phyloP scores from a whole-genome alignment of 805 yeast species.

The Torulaspora indica region DNA sequence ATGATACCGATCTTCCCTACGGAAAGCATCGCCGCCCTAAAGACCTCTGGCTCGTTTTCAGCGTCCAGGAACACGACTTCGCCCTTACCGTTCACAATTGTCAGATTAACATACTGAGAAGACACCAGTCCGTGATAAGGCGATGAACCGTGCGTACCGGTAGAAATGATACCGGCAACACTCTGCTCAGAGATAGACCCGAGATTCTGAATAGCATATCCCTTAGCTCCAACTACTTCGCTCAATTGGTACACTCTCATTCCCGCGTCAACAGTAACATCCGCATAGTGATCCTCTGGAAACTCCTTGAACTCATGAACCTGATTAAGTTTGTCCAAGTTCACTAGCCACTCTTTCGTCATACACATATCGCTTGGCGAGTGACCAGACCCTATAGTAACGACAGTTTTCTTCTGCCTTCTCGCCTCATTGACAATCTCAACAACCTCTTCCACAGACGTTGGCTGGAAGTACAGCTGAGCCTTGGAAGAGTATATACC shows the following conservation, averaged over 20 bases:
- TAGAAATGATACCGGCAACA: conserved; percentile 90
- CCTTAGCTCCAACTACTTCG: conserved; percentile 54
- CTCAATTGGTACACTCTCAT: conserved; percentile 71
- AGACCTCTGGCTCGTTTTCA: conserved; percentile 59
- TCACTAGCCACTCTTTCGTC: conserved; percentile 84
- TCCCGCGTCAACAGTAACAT: conserved; percentile 94
- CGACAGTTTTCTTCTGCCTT: conserved; percentile 54
- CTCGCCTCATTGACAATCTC: conserved; percentile 64
- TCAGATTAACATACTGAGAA: conserved; percentile 77
- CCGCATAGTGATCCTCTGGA: conserved; percentile 65
- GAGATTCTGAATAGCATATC: conserved; percentile 80
- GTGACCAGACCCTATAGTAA: conserved; percentile 90
- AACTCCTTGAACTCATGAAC: conserved; percentile 48
- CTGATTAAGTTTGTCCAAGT: conserved; percentile 68
- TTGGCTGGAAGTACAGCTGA: conserved; percentile 74
- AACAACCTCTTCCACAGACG: conserved; percentile 59
- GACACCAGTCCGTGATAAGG: conserved; percentile 88
- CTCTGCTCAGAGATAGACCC: conserved; percentile 95
- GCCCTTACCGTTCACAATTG: conserved; percentile 72
- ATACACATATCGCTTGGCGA: conserved; percentile 90
- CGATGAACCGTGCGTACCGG: conserved; percentile 96
- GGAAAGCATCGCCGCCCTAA: conserved; percentile 78
- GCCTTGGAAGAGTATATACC: conserved; percentile 79
- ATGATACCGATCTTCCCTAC: conserved; percentile 90
- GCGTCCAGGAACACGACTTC: conserved; percentile 48